phyloP scores from a whole-genome alignment of 495 filamentous ascomycete genomes.

The Talaromyces ruber region DNA sequence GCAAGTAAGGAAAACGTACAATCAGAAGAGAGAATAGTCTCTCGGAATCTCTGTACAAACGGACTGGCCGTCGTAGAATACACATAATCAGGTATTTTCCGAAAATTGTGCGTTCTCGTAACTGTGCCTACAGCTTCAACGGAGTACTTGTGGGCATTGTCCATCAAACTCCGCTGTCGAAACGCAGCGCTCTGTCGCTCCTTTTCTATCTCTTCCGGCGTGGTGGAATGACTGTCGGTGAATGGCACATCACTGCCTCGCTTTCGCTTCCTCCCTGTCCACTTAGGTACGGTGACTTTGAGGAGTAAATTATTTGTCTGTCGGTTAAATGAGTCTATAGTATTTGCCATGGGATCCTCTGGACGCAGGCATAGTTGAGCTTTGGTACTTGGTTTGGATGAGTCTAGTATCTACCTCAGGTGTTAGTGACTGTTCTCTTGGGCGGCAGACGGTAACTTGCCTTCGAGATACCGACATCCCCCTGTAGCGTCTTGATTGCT shows the following conservation, averaged over 20 bases:
- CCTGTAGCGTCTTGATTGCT: slow-evolving; percentile 71
- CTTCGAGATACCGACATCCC: slow-evolving; percentile 51
- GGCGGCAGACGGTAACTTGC: slow-evolving; percentile 26
- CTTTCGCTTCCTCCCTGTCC: slow-evolving; percentile 78
- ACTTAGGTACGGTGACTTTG: slow-evolving; percentile 77
- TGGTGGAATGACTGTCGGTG: slow-evolving; percentile 12
- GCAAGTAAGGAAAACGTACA: slow-evolving; percentile 31
- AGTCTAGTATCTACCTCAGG: slow-evolving; percentile 30
- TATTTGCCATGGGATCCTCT: slow-evolving; percentile 67
- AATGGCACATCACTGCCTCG: slow-evolving; percentile 62
- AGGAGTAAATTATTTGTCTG: slow-evolving; percentile 73
- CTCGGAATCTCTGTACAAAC: slow-evolving; percentile 58
- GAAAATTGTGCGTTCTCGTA: slow-evolving; percentile 75
- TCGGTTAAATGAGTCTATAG: slow-evolving; percentile 61
- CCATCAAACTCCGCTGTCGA: slow-evolving; percentile 57
- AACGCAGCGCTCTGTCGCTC: slow-evolving; percentile 5
- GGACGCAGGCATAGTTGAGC: slow-evolving; percentile 58
- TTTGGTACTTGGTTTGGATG: slow-evolving; percentile 31
- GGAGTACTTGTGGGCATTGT: slow-evolving; percentile 60
- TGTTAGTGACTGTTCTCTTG: background rate
- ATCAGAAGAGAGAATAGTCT: slow-evolving; percentile 55
- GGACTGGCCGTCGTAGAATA: slow-evolving; percentile 51
- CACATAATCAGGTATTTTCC: slow-evolving; percentile 71
- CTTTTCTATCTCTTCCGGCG: slow-evolving; percentile 8
- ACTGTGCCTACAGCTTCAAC: slow-evolving; percentile 67